Base-by-base conservation (phyloP, 805 yeast species). In the Saccharomycopsis guyanensis region DNA sequence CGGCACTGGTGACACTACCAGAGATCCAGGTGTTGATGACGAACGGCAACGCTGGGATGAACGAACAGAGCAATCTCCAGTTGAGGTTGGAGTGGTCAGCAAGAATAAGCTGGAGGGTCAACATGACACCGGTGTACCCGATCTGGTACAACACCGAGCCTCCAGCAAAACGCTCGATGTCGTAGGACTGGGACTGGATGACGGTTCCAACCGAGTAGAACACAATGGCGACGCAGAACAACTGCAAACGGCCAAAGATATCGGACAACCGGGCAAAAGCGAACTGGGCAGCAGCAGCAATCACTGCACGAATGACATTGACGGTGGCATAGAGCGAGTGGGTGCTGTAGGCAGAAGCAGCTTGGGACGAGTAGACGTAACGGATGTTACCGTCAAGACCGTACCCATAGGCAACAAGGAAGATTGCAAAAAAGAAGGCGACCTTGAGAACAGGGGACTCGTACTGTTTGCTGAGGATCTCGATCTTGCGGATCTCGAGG, bases 11-110 rank as follows among this genome's bases (percentile, higher is more conserved):
- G 40, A 84, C 67, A 55, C 78, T 66, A 57, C 87, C 91, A 24
- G 80, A 64, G 47, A 82, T 71, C 93, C 93, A 85, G 13, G 91
- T 80, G 63, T 81, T 84, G 62, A 85, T 78, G 56, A 84, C 75
- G 56, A 73, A 80, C 2, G 91, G 91, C 56, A 78, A 68, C 3
- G 86, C 76, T 20, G 89, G 86, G 32, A 79, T 65, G 53, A 80
- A 77, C 31, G 82, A 75, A 54, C 70, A 73, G 39, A 76, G 68
- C 55, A 83, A 69, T 67, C 93, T 76, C 83, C 87, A 80, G 59
- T 76, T 80, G 56, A 83, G 68, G 51, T 72, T 69, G 5, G 89
- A 80, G 57, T 76, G 69, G 61, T 84, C 94, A 2, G 86, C 79
- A 49, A 78, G 59, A 37, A 82, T 66, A 33, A 83, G 64, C 54